Conservation (phyloP, 2,329 filamentous ascomycete genomes). For the Simplicillium aogashimaense region DNA sequence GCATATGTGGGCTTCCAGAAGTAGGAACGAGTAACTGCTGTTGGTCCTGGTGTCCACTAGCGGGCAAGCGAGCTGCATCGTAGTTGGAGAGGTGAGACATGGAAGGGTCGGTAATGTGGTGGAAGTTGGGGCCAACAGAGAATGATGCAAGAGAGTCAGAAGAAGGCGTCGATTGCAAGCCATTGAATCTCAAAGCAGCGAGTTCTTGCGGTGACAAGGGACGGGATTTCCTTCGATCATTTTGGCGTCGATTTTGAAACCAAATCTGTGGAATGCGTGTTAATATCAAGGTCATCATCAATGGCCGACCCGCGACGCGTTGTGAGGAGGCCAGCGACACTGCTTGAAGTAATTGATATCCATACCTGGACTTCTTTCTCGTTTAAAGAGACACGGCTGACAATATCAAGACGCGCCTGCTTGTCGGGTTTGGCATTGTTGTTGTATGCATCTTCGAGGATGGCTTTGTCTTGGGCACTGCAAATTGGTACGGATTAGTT, state of each 20-base stretch:
- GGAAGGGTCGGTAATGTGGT: conserved; percentile 16
- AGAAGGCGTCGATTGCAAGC: conserved; percentile 37
- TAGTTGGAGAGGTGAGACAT: conserved; percentile 13
- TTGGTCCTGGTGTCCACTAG: conserved; percentile 2
- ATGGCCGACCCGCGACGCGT: neutral
- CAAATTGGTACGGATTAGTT: conserved; percentile 6
- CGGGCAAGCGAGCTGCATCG: conserved; percentile 1
- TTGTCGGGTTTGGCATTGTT: conserved; percentile 89
- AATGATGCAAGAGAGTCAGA: conserved; percentile 26
- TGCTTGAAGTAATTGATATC: conserved; percentile 6
- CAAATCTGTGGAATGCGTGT: conserved; percentile 59
- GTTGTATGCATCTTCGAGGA: conserved; percentile 78
- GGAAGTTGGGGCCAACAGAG: conserved; percentile 11
- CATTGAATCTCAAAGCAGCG: conserved; percentile 46
- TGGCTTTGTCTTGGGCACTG: conserved; percentile 79
- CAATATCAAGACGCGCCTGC: conserved; percentile 72
- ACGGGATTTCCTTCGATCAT: conserved; percentile 79
- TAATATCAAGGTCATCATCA: neutral
- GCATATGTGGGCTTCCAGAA: neutral
- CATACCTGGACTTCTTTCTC: conserved; percentile 95
- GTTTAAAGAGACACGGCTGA: conserved; percentile 74
- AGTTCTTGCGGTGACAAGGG: conserved; percentile 73
- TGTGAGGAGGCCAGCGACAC: neutral
- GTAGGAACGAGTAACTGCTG: no score
- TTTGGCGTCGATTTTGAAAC: conserved; percentile 94